Percentiles rank a stretch among this genome's conserved stretches.
These are phyloP conservation scores for Trametes sanguinea DNA, from an alignment of 768 basidiomycete genomes.

Conservation along the genomic window DNA sequence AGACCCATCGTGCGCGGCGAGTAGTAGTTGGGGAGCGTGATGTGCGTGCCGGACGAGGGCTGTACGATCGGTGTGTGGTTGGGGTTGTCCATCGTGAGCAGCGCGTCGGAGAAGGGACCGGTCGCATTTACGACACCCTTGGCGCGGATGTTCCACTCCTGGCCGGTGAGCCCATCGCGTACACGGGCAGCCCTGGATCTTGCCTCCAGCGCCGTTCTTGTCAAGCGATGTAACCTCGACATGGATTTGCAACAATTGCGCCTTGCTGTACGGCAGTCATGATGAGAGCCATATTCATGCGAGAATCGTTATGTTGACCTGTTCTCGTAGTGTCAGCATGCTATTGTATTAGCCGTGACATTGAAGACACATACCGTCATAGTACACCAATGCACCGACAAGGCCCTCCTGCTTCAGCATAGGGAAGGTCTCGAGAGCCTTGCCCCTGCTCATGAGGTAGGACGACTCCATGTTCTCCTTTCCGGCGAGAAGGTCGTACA, in stretches of 20 bases:
- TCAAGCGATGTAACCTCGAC: conserved; percentile 78
- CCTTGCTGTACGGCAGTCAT: conserved; percentile 94
- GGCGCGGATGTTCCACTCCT: conserved; percentile 79
- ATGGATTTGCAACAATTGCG: conserved; percentile 87
- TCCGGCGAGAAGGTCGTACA: conserved; percentile 94
- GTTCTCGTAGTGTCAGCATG: conserved; percentile 28
- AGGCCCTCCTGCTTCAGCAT: conserved; percentile 93
- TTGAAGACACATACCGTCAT: conserved; percentile 68
- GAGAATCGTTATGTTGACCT: conserved; percentile 98
- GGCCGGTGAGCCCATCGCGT: conserved; percentile 79
- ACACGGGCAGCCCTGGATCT: conserved; percentile 75
- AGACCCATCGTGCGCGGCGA: conserved; percentile 94
- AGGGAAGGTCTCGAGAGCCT: conserved; percentile 92
- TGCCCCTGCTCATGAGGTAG: conserved; percentile 93
- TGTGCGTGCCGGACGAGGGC: conserved; percentile 91
- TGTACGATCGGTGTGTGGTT: conserved; percentile 84
- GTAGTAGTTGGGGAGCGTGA: conserved; percentile 97
- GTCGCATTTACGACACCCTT: conserved; percentile 97
- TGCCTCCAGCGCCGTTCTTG: conserved; percentile 59
- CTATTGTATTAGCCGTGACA: conserved; percentile 33
- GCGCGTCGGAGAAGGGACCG: conserved; percentile 87
- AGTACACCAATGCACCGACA: conserved; percentile 95
- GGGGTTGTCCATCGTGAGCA: conserved; percentile 80
- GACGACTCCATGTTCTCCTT: conserved; percentile 96
- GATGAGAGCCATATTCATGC: conserved; percentile 96